These are phyloP conservation scores for Colletotrichum sp. DNA, from an alignment of 2,329 filamentous ascomycete species.

Conservation along the genomic window DNA sequence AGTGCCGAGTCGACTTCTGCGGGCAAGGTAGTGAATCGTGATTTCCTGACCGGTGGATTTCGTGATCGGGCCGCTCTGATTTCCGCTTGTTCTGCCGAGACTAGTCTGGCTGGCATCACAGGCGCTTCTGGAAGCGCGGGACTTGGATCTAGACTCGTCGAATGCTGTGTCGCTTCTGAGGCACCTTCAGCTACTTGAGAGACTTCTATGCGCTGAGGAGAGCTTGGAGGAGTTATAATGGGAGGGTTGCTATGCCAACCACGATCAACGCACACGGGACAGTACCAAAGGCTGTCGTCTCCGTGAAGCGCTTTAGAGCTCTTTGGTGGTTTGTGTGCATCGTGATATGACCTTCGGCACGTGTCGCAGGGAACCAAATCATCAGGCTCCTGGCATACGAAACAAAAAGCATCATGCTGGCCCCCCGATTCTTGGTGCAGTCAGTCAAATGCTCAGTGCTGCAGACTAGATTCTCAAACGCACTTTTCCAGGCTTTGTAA, in stretches of 20 bases:
- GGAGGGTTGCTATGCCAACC: background rate
- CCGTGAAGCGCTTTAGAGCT: background rate
- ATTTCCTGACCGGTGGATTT: background rate
- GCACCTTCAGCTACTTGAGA: background rate
- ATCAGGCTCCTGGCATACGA: background rate
- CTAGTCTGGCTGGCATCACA: background rate
- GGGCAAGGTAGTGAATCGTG: background rate
- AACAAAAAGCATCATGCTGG: accelerated
- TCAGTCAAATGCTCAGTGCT: background rate
- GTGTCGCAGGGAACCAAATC: background rate
- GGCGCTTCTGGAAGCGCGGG: background rate
- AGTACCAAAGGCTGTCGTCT: background rate
- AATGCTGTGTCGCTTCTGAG: background rate
- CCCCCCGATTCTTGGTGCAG: background rate
- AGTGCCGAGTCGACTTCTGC: background rate
- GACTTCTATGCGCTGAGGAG: background rate
- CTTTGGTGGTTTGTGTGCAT: background rate
- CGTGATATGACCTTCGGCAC: background rate
- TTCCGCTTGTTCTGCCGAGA: background rate
- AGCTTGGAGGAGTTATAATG: background rate
- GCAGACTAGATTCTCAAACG: background rate
- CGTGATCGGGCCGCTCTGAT: background rate
- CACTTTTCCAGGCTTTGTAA: background rate
- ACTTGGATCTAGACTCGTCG: background rate
- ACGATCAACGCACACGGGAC: background rate